Evolutionary conservation across 2,329 filamentous ascomycete species (phyloP), one percentile per base, ranked within the genome.

Genomic region (Tolypocladium guangdongense): DNA sequence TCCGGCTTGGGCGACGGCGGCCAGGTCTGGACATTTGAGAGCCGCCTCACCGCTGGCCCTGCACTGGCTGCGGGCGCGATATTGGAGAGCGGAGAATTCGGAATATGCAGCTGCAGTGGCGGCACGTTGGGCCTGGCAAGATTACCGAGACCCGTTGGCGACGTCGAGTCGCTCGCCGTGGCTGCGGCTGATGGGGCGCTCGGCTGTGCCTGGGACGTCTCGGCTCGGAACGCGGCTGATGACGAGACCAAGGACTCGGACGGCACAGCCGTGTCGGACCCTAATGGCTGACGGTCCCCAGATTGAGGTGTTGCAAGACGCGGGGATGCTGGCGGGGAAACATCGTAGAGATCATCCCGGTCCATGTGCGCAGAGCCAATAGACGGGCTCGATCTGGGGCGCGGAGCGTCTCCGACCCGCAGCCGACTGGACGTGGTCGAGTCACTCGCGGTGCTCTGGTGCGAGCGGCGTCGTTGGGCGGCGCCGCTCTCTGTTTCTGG

Each of bases 241-340:
- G 36, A 39, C 18, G 49, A 43, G 14, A 48, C 49, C 22, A 50
- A 58, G 20, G 64, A 63, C 4, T 49, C 41, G 8, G 58, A 60
- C 12, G 57, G 33, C 30, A 57, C 56, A 7, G 56, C 53, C 16
- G 16, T 36, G 32, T 52, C 52, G 14, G 50, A 32, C 38, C 55
- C 43, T 1, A 52, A 54, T 24, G 52, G 38, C 18, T 35, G 35
- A 8, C 27, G 12, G 7, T 52, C 54, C 14, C 51, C 52, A 11
- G 45, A 20, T 22, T 52, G 57, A 8, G 48, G 45, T 11, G 53
- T 51, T 16, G 52, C 46, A 35, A 58, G 56, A 24, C 49, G 58
- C 1, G 75, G 75, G 0, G 74, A 75, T 12, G 63, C 67, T 2
- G 72, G 74, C 0, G 76, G 75, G 2, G 75, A 76, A 5, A 72